A percentile compares a stretch with the other conserved stretches of the same genome.
phyloP scores from a whole-genome alignment of 306 rosid species.

The Castanea mollissima region DNA sequence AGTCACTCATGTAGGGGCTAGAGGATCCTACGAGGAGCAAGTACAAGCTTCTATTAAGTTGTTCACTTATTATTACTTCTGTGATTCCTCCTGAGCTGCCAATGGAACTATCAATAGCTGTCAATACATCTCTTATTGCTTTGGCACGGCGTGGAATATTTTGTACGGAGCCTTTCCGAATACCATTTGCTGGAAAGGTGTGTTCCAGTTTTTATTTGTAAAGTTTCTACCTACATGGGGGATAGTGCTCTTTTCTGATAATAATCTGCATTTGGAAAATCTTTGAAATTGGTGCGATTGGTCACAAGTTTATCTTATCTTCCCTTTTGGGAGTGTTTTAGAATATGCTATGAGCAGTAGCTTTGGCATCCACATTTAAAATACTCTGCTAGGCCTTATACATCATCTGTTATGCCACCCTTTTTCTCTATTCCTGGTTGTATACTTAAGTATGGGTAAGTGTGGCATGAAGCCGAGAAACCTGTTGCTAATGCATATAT shows the following conservation, averaged over 20 bases:
- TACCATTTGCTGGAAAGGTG: slow-evolving; percentile 99
- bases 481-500: slow-evolving; percentile 3
- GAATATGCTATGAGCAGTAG: neutral
- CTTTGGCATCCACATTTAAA: neutral
- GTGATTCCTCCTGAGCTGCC: slow-evolving; percentile 99
- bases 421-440: slow-evolving; percentile 1
- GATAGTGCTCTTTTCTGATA: neutral
- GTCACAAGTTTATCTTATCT: neutral
- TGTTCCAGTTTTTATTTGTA: slow-evolving; percentile 12
- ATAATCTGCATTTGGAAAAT: neutral
- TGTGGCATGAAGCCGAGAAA: neutral
- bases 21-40: slow-evolving; percentile 99
- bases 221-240: slow-evolving; percentile 1
- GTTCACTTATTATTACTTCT: slow-evolving; percentile 97
- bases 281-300: neutral
- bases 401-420: neutral
- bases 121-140: slow-evolving; percentile 97
- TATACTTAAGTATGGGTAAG: neutral
- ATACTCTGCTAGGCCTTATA: neutral
- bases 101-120: slow-evolving; percentile 99
- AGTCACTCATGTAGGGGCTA: slow-evolving; percentile 60
- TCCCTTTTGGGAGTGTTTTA: neutral
- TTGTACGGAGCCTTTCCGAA: slow-evolving; percentile 98
- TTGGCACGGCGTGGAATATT: slow-evolving; percentile 90
- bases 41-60: slow-evolving; percentile 94